Base-by-base conservation (phyloP, 2,329 filamentous ascomycete genomes). In the Aspergillus awamori region DNA sequence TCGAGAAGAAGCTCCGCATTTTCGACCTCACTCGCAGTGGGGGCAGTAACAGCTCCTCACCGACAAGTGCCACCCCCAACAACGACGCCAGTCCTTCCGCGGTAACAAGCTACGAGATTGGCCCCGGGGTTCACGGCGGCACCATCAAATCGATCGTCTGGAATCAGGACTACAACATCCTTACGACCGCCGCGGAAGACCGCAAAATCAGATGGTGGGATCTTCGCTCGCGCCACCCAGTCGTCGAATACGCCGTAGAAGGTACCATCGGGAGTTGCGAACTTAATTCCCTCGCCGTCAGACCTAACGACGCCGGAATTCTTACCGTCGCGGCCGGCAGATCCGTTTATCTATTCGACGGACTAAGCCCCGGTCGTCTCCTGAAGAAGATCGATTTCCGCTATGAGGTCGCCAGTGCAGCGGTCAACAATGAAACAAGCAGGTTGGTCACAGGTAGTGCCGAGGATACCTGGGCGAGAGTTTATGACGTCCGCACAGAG, bases 141-240 rank as follows among this genome's bases (percentile, higher is more conserved):
- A 91, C 91, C 33, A 98, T 99, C 83, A 98, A 97, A 77, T 93
- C 92, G 60, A 96, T 99, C 63, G 91, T 96, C 63, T 99, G 95
- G 95, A 92, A 92, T 56, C 86, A 87, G 61, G 91, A 96, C 71
- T 90, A 91, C 54, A 96, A 95, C 70, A 87, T 94, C 65, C 82
- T 99, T 60, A 90, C 96, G 54, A 99, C 95, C 0, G 93, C 94
- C 2, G 91, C 92, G 0, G 89, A 92, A 65, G 94, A 97, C 74
- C 96, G 95, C 74, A 92, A 90, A 51, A 85, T 99, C 26, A 88
- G 95, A 60, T 99, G 95, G 95, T 96, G 95, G 82, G 93, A 99
- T 75, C 81, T 98, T 52, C 88, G 92, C 24, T 87, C 87, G 56
- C 88, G 89, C 56, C 83, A 87, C 36, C 88, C 91, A 24, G 87